Percentiles rank a stretch among this genome's conserved stretches.
phyloP scores from a whole-genome alignment of 2,329 filamentous ascomycete genomes.

The Verticillium nubilum region DNA sequence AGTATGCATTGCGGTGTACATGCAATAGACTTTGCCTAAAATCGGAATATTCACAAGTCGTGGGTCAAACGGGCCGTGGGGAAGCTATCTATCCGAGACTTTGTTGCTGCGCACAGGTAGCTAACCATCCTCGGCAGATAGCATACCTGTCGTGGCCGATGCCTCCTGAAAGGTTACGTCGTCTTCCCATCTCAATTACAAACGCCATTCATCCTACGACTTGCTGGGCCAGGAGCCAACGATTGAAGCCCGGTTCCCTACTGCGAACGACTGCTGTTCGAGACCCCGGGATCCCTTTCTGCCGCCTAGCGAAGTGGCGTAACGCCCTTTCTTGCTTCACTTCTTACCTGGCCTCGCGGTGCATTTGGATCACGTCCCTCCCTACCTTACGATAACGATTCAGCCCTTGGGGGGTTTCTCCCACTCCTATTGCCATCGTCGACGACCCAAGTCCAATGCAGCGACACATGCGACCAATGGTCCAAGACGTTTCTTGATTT shows the following conservation, averaged over 20 bases:
- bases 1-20: no score
- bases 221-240: background rate
- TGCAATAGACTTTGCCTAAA: background rate
- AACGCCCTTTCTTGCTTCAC: background rate
- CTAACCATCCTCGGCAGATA: background rate
- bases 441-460: background rate
- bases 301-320: no score
- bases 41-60: background rate
- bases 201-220: background rate
- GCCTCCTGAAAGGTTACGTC: background rate
- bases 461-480: background rate
- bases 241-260: background rate
- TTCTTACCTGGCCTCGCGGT: background rate
- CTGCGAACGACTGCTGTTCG: background rate
- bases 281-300: no score
- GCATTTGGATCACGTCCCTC: background rate
- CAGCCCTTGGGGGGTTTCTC: background rate
- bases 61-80: background rate
- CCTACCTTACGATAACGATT: background rate
- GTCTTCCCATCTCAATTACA: background rate
- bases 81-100: background rate
- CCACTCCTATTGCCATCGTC: background rate
- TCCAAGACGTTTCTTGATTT: constrained; percentile 7
- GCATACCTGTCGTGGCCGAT: background rate
- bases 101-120: background rate